Conservation (phyloP, 169 alveolate genomes). For the Amoebophrya sp. region DNA sequence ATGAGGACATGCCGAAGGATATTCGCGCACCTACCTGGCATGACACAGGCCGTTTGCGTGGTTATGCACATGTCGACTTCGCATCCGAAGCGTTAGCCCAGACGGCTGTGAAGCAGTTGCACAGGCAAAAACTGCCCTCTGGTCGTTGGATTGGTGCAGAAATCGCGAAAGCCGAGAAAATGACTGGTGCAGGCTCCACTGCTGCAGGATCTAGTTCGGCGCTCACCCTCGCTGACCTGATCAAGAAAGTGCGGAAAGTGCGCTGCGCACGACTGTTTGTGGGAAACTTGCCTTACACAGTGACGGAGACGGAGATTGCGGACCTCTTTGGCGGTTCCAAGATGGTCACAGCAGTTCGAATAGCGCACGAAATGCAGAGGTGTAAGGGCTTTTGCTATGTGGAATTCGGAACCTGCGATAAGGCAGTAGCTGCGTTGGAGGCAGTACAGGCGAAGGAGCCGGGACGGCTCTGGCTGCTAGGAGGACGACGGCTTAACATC, state of each 20-base stretch:
- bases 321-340: background rate
- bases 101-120: background rate
- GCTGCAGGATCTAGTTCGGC: no score
- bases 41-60: slow-evolving; percentile 2
- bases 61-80: background rate
- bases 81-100: background rate
- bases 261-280: background rate
- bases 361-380: background rate
- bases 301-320: background rate
- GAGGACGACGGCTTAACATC: background rate
- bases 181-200: no score
- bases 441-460: background rate
- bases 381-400: slow-evolving; percentile 2
- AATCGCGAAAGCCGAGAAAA: no score
- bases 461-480: background rate
- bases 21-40: slow-evolving; percentile 21
- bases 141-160: no score
- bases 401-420: background rate
- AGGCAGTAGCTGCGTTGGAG: background rate
- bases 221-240: no score
- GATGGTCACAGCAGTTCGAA: background rate
- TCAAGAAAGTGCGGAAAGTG: background rate
- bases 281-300: background rate
- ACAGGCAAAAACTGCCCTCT: background rate
- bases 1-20: background rate